These are phyloP conservation scores for Xylariaceae sp. DNA, from an alignment of 2,329 filamentous ascomycete species.

Conservation along the genomic window DNA sequence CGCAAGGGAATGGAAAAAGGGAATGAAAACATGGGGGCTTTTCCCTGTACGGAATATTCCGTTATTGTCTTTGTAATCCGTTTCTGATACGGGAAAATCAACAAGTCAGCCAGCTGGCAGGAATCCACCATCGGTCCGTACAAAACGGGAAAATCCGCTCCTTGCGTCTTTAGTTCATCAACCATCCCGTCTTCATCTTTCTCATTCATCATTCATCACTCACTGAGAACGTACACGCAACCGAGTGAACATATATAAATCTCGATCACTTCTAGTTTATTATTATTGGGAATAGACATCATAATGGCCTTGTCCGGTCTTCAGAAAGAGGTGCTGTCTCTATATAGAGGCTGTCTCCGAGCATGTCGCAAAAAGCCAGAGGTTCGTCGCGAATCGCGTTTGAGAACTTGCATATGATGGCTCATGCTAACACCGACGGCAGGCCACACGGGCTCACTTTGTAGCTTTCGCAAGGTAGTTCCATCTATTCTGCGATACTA, in stretches of 20 bases:
- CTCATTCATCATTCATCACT: no score
- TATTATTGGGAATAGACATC: rapidly evolving
- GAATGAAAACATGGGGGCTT: no score
- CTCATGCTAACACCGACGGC: slow-evolving; percentile 10
- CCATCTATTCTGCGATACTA: neutral
- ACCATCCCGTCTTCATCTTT: no score
- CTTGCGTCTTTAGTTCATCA: no score
- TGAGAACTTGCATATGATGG: neutral
- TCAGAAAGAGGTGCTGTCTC: slow-evolving; percentile 79
- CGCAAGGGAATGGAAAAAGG: no score
- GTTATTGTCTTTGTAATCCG: no score
- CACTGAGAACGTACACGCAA: no score
- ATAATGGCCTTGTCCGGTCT: slow-evolving; percentile 71
- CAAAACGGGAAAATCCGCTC: no score
- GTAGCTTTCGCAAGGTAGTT: slow-evolving; percentile 56
- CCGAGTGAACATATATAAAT: neutral
- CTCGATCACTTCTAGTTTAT: neutral
- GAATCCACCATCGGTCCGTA: no score
- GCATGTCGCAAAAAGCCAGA: slow-evolving; percentile 74
- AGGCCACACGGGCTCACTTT: slow-evolving; percentile 58
- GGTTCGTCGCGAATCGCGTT: slow-evolving; percentile 42
- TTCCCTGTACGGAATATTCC: no score
- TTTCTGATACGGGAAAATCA: no score
- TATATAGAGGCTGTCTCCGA: slow-evolving; percentile 83
- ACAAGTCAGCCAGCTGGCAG: no score